Evolutionary conservation across 495 filamentous ascomycete genomes (phyloP), one percentile per base, ranked within the genome.

Genomic region (Aspergillus hancockii): DNA sequence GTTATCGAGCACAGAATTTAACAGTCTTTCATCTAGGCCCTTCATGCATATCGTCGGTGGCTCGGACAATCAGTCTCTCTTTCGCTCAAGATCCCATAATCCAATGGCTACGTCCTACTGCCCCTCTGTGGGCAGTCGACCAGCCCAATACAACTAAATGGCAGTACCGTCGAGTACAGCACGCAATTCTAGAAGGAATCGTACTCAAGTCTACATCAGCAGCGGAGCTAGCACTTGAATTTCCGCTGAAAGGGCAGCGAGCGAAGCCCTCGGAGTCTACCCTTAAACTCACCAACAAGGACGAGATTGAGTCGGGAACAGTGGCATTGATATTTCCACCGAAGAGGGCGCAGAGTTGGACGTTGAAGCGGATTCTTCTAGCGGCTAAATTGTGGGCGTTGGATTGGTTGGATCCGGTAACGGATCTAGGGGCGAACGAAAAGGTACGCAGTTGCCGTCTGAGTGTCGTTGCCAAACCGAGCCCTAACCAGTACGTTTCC

Each of bases 21-120:
- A 52, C 30, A 7, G 28, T 8, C 28, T 12, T 9, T 12, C 16
- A 23, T 55, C 40, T 47, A 67, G 66, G 64, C 19, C 22, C 22
- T 43, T 30, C 19, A 3, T 61, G 51, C 2, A 63, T 71, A 19
- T 21, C 58, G 5, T 47, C 63, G 0, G 58, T 67, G 8, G 61
- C 64, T 9, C 53, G 63, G 45, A 73, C 70, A 9, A 57, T 73
- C 16, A 63, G 58, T 28, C 54, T 60, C 14, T 63, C 70, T 2
- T 73, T 73, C 31, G 62, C 67, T n/a, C 55, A 65, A 6, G 70
- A 73, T 60, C 68, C 68, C 1, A 46, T 73, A 23, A 69, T 71
- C 23, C 55, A 52, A 56, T 73, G 70, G 70, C 52, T 71, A 19
- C 70, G 70, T 2, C 70, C 68, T 4, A 56, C 47, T 55, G 68